Evolutionary conservation across 176 grass and related monocot genomes (phyloP), one percentile per base, ranked within the genome.

Genomic region (Luzula sylvatica): DNA sequence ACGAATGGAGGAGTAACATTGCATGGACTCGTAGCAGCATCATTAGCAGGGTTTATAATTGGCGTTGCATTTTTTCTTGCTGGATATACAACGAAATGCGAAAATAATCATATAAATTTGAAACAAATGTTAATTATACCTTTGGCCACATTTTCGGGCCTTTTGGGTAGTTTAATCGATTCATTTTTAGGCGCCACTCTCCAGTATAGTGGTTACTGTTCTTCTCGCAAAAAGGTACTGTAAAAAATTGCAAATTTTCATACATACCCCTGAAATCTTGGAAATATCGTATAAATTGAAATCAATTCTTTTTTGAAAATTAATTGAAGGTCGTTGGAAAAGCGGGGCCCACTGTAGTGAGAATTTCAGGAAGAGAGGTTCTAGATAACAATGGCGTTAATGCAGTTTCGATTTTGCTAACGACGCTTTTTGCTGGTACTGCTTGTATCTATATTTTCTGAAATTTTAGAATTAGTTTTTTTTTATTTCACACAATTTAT

Each of bases 331-430:
- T 96, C 47, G 92, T 96, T 19, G 74, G 85, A 53, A 77, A 56
- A 50, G 52, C 64, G 1, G 71, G 81, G 42, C 81, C 85, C 48
- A 90, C 81, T 0, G 85, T 86, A 23, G 79, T 13, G 2, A 82
- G 71, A 63, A 98, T 98, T 69, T 90, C 92, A 23, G 81, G 85
- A 66, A 86, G 61, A 82, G 66, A 86, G 25, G 55, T 90, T 49
- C 67, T 96, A 53, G 92, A 90, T 62, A 96, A 90, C 26, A 86
- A 96, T 2, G 72, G 84, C 28, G 85, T 90, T 11, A 90, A 90
- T 74, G 68, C 70, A 38, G 81, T 86, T 3, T 86, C 85, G 14
- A 57, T 89, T 20, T 53, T 79, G 50, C 73, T 89, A 68, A 90
- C 81, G 9, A 72, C 60, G 43, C 35, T 86, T 38, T 63, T 98